Evolutionary conservation across 2,329 filamentous ascomycete genomes (phyloP), one percentile per base, ranked within the genome.

Genomic region (Beauveria rudraprayagi): DNA sequence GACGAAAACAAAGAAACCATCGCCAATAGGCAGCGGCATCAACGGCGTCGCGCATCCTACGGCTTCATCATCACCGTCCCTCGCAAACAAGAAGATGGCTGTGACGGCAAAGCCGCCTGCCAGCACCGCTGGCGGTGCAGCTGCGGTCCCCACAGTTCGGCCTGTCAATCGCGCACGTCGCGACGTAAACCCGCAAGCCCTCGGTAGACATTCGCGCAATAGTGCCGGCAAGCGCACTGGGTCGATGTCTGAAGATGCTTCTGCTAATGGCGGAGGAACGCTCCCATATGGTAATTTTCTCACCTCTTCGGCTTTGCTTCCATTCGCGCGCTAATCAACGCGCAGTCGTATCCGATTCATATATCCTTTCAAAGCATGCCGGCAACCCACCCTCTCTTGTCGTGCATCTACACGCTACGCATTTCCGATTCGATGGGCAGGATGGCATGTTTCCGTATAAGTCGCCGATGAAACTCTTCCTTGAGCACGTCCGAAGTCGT

Each of bases 401-500:
- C 56, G 79, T 99, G 26, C 92, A 97, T 72, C 79, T 99, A 37
- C 87, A 97, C 70, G 82, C 86, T 10, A 91, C 84, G 5, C 88
- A 96, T 74, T 97, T 96, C 71, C 86, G 89, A 62, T 96, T 99
- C 75, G 93, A 97, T 67, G 86, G 92, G 68, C 93, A 97, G 74
- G 92, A 96, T 73, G 90, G 92, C 69, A 93, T 90, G 70, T 97
- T 96, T 68, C 83, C 85, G 5, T 97, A 97, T 74, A 90, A 91
- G 68, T 96, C 92, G 22, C 92, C 94, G 26, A 97, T 97, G 92
- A 86, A 83, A 67, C 75, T 90, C 19, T 82, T 88, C 66, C 79
- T 97, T 43, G 86, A 95, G 66, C 92, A 96, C 72, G 74, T 97
- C 51, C 83, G 83, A 65, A 79, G 78, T 47, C 84, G 88, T 61